Conservation (phyloP, 805 yeast species). For the Debaryomyces tyrocola region DNA sequence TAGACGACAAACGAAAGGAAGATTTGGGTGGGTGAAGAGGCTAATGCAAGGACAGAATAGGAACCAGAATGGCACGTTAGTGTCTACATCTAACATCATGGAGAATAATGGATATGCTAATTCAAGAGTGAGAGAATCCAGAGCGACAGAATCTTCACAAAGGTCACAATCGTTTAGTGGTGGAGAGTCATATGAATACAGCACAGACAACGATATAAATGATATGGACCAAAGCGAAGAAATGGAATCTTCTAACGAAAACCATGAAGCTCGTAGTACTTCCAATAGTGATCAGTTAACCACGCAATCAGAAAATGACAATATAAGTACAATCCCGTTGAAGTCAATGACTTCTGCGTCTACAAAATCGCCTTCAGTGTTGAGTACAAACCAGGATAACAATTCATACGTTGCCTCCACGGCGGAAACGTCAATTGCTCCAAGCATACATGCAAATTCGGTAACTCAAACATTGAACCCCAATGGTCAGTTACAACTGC, state of each 20-base stretch:
- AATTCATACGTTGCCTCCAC: slow-evolving; percentile 43
- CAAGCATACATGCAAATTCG: slow-evolving; percentile 25
- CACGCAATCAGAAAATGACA: slow-evolving; percentile 25
- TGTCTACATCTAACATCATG: background rate
- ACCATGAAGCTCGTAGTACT: slow-evolving; percentile 7
- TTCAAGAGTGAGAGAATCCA: too few relatives aligned
- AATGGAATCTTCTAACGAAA: slow-evolving; percentile 6
- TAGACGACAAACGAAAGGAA: slow-evolving; percentile 28
- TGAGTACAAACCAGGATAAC: slow-evolving; percentile 32
- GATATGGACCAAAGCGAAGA: slow-evolving; percentile 2
- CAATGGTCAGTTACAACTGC: background rate
- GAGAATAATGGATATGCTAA: background rate
- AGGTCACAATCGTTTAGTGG: background rate
- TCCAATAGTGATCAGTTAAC: slow-evolving; percentile 17
- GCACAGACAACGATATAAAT: background rate
- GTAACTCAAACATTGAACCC: slow-evolving; percentile 1
- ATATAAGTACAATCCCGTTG: slow-evolving; percentile 49
- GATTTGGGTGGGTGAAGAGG: slow-evolving; percentile 42
- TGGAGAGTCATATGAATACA: background rate
- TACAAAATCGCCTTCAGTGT: slow-evolving; percentile 39
- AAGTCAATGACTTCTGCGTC: slow-evolving; percentile 45
- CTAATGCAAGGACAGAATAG: slow-evolving; percentile 38
- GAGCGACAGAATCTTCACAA: background rate
- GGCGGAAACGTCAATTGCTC: slow-evolving; percentile 51
- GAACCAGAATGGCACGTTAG: slow-evolving; percentile 5